These are phyloP conservation scores for Oemleria cerasiformis DNA, from an alignment of 306 rosid genomes.

Conservation along the genomic window DNA sequence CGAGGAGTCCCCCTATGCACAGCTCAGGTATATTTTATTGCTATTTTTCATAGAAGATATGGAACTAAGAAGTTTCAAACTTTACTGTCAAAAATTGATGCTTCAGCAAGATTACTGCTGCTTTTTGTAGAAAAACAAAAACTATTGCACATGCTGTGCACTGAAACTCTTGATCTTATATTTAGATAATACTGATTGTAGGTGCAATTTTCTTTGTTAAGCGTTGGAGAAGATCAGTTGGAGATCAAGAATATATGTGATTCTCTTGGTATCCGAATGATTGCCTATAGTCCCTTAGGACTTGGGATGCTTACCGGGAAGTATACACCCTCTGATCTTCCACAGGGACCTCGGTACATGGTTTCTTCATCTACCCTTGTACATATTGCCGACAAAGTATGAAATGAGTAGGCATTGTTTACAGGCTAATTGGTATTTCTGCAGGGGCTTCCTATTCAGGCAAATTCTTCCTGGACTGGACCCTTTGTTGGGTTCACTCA, in stretches of 20 bases:
- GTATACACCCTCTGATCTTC: slow-evolving; percentile 70
- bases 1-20: slow-evolving; percentile 88
- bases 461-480: slow-evolving; percentile 86
- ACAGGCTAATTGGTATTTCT: slow-evolving; percentile 11
- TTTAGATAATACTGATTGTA: slow-evolving; percentile 29
- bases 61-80: not conserved
- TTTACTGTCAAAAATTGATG: not conserved
- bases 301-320: slow-evolving; percentile 99
- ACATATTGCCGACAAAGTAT: not conserved
- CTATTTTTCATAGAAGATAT: not conserved
- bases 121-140: not conserved
- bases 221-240: slow-evolving; percentile 79
- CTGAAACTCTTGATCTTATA: slow-evolving; percentile 7
- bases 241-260: slow-evolving; percentile 80
- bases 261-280: slow-evolving; percentile 72
- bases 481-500: slow-evolving; percentile 64
- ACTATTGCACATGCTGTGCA: slow-evolving; percentile 12
- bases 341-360: slow-evolving; percentile 79
- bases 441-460: slow-evolving; percentile 71
- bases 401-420: not conserved
- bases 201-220: slow-evolving; percentile 92
- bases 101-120: not conserved
- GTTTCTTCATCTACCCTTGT: not conserved
- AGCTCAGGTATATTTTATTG: slow-evolving; percentile 57
- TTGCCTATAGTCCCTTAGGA: slow-evolving; percentile 95